phyloP scores from a whole-genome alignment of 176 grass and related monocot species.

The Avena sativa region DNA sequence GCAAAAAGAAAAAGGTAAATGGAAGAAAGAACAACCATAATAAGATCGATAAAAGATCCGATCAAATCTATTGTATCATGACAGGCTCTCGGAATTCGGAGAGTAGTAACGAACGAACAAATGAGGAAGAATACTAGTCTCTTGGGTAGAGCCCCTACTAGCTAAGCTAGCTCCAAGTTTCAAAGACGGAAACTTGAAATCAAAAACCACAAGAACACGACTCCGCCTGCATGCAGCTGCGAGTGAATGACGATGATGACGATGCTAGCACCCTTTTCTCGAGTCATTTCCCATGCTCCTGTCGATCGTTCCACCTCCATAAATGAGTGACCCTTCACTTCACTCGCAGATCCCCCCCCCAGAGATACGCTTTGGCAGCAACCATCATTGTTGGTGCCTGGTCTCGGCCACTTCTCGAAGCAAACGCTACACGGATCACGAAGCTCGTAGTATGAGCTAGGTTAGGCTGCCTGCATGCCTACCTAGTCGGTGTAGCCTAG shows the following conservation, averaged over 20 bases:
- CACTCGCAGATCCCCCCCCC: neutral
- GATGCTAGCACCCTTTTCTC: neutral
- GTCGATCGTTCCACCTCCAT: conserved; percentile 28
- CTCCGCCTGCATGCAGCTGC: conserved; percentile 25
- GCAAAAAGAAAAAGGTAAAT: neutral
- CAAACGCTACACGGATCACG: conserved; percentile 27
- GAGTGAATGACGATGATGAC: neutral
- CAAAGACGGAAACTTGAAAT: conserved; percentile 37
- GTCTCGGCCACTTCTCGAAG: conserved; percentile 27
- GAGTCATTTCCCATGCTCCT: conserved; percentile 9
- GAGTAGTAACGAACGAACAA: conserved; percentile 35
- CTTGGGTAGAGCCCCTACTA: neutral
- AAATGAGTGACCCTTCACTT: conserved; percentile 47
- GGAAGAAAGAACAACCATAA: neutral
- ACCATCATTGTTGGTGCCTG: conserved; percentile 27
- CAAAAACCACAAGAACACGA: conserved; percentile 39
- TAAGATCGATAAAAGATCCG: neutral
- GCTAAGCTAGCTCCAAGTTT: conserved; percentile 56
- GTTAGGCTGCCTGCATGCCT: neutral
- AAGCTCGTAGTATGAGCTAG: neutral
- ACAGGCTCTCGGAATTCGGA: conserved; percentile 27
- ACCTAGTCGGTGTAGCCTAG: conserved; percentile 66
- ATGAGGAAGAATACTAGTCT: conserved; percentile 19
- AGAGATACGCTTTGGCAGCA: conserved; percentile 9
- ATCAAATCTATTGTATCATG: conserved; percentile 26